Evolutionary conservation across 192 early-diverging fungal genomes (phyloP), one percentile per base, ranked within the genome.

Genomic region (Rhizophagus prolifer): DNA sequence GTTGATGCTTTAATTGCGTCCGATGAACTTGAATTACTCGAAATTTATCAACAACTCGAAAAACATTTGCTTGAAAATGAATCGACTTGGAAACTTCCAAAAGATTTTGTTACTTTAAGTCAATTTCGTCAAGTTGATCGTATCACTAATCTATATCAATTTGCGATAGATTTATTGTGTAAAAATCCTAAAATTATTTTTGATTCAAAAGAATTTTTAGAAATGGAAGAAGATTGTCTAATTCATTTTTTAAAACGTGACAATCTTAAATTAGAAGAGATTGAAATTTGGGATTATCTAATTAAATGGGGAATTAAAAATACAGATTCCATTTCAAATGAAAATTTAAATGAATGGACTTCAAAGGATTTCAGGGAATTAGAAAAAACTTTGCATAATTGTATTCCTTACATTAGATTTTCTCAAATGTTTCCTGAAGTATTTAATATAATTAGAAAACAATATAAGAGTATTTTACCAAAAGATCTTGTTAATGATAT

Each of bases 261-360:
- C 30, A 23, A 70, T 0, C 36, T 70, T 26, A 41, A 28, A 30
- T 10, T 70, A 7, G 41, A 70, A 50, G 68, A 70, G 50, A 28
- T 70, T 16, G 68, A 47, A 47, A 70, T 70, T 26, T 70, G 68
- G 68, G 36, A 70, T 16, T 46, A 50, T 41, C 25, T 70, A n/a
- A 41, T 70, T 50, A 50, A 46, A 70, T 70, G 68, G 68, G 68
- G 68, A 26, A 70, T 70, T 16, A n/a, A 30, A 13, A 41, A 70
- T 46, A 41, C 41, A 0, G 41, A 70, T 7, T 44, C 28, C 9
- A 66, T 28, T 31, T 9, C 23, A 50, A 19, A 70, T 70, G 21
- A 70, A 3, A 16, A 70, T 14, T 36, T n/a, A 12, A 50, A 10
- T 12, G 25, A 25, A n/a, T 70, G 68, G 68, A 46, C 41, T 0